Percentiles rank a stretch among this genome's conserved stretches.
phyloP scores from a whole-genome alignment of 1,139 yeast species.

The Yamadazyma spencermartinsiae region DNA sequence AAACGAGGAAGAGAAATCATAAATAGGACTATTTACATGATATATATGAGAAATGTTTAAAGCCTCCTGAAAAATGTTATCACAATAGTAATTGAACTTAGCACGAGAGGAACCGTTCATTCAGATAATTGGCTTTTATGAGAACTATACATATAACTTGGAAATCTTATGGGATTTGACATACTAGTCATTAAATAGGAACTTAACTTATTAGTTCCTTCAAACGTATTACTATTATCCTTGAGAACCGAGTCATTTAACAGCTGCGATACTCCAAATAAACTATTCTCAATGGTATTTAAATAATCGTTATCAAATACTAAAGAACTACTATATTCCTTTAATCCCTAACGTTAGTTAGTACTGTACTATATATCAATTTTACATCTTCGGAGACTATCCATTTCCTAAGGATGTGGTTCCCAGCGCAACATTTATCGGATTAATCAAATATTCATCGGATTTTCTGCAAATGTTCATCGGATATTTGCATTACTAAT shows the following conservation, averaged over 20 bases:
- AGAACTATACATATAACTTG: conserved; percentile 88
- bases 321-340: conserved; percentile 77
- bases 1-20: no score
- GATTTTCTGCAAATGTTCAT: no score
- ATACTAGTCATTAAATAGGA: conserved; percentile 82
- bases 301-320: conserved; percentile 91
- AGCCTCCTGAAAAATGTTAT: no score
- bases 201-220: conserved; percentile 81
- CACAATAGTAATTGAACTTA: conserved; percentile 37
- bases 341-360: conserved; percentile 78
- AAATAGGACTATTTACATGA: no score
- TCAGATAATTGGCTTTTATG: conserved; percentile 52
- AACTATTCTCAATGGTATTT: conserved; percentile 58
- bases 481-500: no score
- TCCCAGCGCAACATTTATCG: no score
- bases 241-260: conserved; percentile 11
- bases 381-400: conserved; percentile 98
- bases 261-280: conserved; percentile 38
- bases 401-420: no score
- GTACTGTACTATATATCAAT: conserved; percentile 89
- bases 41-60: no score
- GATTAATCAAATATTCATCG: no score
- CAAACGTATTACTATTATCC: conserved; percentile 43
- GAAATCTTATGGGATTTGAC: conserved; percentile 87
- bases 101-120: conserved; percentile 43